phyloP scores from a whole-genome alignment of 768 basidiomycete species.

The Lactifluus piperatus region DNA sequence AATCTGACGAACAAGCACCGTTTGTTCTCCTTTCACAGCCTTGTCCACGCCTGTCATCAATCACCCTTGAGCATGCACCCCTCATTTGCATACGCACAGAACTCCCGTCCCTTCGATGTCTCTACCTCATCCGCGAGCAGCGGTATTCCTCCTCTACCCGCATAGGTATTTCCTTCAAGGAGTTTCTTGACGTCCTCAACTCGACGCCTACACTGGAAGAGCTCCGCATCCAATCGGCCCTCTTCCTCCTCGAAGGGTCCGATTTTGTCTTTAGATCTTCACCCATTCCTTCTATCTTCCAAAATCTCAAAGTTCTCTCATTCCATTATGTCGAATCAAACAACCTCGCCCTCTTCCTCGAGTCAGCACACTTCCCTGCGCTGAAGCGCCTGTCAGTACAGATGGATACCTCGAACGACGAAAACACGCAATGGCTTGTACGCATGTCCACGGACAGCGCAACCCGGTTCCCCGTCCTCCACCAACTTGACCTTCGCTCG shows the following conservation, averaged over 20 bases:
- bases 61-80: slow-evolving; percentile 26
- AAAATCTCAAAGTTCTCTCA: slow-evolving; percentile 20
- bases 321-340: slow-evolving; percentile 25
- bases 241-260: slow-evolving; percentile 23
- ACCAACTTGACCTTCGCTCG: slow-evolving; percentile 26
- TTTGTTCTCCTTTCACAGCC: slow-evolving; percentile 22
- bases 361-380: slow-evolving; percentile 23
- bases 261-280: slow-evolving; percentile 23
- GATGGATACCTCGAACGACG: slow-evolving; percentile 23
- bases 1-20: slow-evolving; percentile 22
- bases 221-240: slow-evolving; percentile 23
- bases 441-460: slow-evolving; percentile 20
- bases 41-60: slow-evolving; percentile 23
- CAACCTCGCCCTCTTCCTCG: slow-evolving; percentile 26
- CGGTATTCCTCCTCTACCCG: slow-evolving; percentile 22
- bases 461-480: slow-evolving; percentile 22
- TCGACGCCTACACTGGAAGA: slow-evolving; percentile 22
- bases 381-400: slow-evolving; percentile 23
- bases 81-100: slow-evolving; percentile 23
- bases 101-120: slow-evolving; percentile 22
- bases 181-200: slow-evolving; percentile 19
- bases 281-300: slow-evolving; percentile 18
- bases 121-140: slow-evolving; percentile 25
- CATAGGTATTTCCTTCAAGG: slow-evolving; percentile 24
- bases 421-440: slow-evolving; percentile 27